Conservation (phyloP, 2,329 filamentous ascomycete species). For the Fusarium transvaalense region DNA sequence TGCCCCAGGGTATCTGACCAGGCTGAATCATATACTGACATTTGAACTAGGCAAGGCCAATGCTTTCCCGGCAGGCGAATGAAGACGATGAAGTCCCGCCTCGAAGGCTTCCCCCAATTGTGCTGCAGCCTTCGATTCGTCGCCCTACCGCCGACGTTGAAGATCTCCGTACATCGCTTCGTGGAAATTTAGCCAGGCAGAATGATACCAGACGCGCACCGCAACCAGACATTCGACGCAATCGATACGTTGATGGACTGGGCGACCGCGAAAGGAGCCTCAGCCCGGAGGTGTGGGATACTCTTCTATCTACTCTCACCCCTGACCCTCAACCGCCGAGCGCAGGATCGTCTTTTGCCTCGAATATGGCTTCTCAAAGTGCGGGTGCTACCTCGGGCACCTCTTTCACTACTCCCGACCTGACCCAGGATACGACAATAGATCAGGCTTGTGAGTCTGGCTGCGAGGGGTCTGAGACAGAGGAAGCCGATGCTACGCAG, state of each 20-base stretch:
- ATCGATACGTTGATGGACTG: conserved; percentile 72
- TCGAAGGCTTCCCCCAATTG: conserved; percentile 6
- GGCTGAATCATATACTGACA: conserved; percentile 9
- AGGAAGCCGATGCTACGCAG: conserved; percentile 62
- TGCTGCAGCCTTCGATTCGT: conserved; percentile 7
- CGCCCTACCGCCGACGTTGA: conserved; percentile 5
- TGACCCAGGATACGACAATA: conserved; percentile 50
- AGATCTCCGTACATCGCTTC: neutral
- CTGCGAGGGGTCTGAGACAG: conserved; percentile 68
- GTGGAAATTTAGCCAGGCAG: neutral
- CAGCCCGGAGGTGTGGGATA: conserved; percentile 85
- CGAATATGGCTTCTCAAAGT: conserved; percentile 62
- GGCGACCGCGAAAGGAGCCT: conserved; percentile 87
- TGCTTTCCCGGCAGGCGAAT: neutral
- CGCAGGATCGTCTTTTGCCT: conserved; percentile 84
- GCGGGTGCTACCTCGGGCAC: conserved; percentile 61
- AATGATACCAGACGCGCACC: conserved; percentile 5
- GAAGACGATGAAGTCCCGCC: neutral
- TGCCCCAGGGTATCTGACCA: neutral
- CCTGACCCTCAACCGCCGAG: conserved; percentile 86
- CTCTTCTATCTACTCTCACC: conserved; percentile 81
- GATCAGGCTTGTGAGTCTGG: conserved; percentile 65
- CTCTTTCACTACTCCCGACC: conserved; percentile 50
- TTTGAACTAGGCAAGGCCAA: conserved; percentile 21
- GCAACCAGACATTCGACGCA: conserved; percentile 19